Base-by-base conservation (phyloP, 1,284 basidiomycete genomes). In the Caloboletus firmus region DNA sequence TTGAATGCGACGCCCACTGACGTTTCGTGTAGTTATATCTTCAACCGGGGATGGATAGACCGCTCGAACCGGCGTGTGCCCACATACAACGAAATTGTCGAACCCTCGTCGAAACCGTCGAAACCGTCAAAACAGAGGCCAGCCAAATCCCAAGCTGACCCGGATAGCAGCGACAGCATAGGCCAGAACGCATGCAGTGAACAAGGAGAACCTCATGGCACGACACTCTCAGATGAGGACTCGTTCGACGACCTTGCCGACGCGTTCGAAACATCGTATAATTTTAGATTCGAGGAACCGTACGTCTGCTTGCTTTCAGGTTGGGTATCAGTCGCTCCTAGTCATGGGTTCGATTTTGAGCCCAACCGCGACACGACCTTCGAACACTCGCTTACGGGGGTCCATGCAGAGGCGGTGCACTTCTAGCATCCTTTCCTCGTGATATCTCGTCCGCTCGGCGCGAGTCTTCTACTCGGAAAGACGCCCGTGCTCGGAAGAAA, bases 41-140 rank as follows among this genome's bases (percentile, higher is more conserved):
- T 96, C 20, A 94, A 95, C 69, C 90, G 95, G 36, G 95, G 95
- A 1, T 98, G 95, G 95, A 87, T 98, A 53, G 95, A 97, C 72
- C 82, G 82, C 49, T 78, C 84, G 4, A 74, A 78, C 10, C 77
- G 81, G 24, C 85, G 84, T 52, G 76, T 94, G 5, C 93, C 93
- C 6, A 95, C 93, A 0, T 94, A 94, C 70, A 75, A 83, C 43
- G 92, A 95, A 68, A 77, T 95, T 35, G 86, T 87, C 35, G 62
- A 69, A 8, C 71, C 75, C 7, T 55, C 66, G 5, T 56, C 59
- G 3, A 59, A 58, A 34, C 40, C 13, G 2, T 61, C 72, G n/a
- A n/a, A n/a, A n/a, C n/a, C n/a, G n/a, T n/a, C n/a, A 18, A 72
- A 71, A 54, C 50, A 55, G 13, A 67, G 67, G 37, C 69, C 67